These are phyloP conservation scores for Trapa bicornis DNA, from an alignment of 345 rosid species.

Conservation along the genomic window DNA sequence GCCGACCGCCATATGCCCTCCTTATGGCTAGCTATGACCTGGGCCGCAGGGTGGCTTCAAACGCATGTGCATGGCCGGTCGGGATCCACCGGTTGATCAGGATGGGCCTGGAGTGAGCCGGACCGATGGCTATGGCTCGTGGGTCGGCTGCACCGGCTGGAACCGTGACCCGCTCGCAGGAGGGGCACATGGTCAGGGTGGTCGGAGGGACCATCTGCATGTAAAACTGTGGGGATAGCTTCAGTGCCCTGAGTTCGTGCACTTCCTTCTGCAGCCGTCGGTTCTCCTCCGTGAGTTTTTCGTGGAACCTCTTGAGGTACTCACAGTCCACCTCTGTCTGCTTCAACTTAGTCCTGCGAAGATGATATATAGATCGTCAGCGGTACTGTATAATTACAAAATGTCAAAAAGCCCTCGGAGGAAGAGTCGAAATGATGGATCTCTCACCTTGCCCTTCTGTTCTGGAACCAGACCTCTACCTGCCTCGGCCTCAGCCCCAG, in stretches of 20 bases:
- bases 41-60: slow-evolving; percentile 4
- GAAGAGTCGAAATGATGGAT: background rate
- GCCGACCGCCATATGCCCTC: too few species aligned
- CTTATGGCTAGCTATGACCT: background rate
- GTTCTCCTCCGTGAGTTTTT: slow-evolving; percentile 92
- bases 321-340: slow-evolving; percentile 98
- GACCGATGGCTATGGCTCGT: background rate
- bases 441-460: slow-evolving; percentile 87
- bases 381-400: too few species aligned
- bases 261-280: slow-evolving; percentile 90
- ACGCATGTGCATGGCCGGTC: background rate
- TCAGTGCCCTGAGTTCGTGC: slow-evolving; percentile 81
- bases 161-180: slow-evolving; percentile 81
- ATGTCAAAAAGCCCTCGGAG: background rate
- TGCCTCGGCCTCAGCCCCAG: slow-evolving; percentile 78
- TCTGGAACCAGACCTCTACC: slow-evolving; percentile 99
- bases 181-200: slow-evolving; percentile 96
- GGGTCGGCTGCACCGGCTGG: slow-evolving; percentile 26
- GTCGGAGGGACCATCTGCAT: slow-evolving; percentile 99
- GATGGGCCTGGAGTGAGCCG: slow-evolving; percentile 23
- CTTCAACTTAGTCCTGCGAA: slow-evolving; percentile 81
- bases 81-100: slow-evolving; percentile 45
- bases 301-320: slow-evolving; percentile 84
- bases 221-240: slow-evolving; percentile 91
- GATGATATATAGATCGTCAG: too few species aligned